Evolutionary conservation across 768 basidiomycete species (phyloP).

Genomic region (Leccinum disarticulatum): DNA sequence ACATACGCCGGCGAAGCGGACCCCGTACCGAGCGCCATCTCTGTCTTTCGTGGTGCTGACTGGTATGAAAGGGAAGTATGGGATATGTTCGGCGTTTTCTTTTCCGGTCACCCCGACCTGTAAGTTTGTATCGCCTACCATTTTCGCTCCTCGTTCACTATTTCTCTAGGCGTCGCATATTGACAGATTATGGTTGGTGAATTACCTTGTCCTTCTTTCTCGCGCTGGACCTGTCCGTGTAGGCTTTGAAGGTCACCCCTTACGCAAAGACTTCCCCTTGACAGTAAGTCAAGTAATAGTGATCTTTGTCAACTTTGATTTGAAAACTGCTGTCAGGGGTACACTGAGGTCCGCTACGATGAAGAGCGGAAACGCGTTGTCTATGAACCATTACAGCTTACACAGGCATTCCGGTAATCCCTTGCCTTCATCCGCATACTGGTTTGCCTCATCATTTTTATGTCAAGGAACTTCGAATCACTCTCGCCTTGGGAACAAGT

Average conservation of each 20-base stretch:
- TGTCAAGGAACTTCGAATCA: conserved; percentile 85
- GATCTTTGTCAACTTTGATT: not conserved
- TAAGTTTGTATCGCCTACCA: conserved; percentile 40
- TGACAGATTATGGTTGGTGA: conserved; percentile 90
- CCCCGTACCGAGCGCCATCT: conserved; percentile 79
- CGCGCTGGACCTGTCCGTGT: not conserved
- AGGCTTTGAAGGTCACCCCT: conserved; percentile 96
- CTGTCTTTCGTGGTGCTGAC: conserved; percentile 87
- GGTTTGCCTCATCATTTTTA: conserved; percentile 1
- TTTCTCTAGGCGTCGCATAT: conserved; percentile 76
- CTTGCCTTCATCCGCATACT: not conserved
- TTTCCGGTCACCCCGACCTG: conserved; percentile 95
- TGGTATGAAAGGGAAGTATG: conserved; percentile 99
- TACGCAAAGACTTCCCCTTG: conserved; percentile 97
- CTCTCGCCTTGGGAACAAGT: conserved; percentile 95
- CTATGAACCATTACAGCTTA: conserved; percentile 95
- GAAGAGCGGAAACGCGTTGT: conserved; percentile 97
- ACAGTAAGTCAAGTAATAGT: conserved; percentile 55
- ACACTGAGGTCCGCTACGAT: conserved; percentile 96
- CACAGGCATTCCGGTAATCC: conserved; percentile 92
- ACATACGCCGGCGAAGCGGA: conserved; percentile 94
- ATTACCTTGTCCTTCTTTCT: not conserved
- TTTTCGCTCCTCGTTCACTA: conserved; percentile 15
- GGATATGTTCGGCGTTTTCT: conserved; percentile 98
- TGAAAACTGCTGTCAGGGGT: conserved; percentile 60